These are phyloP conservation scores for Paradendryphiella salina DNA, from an alignment of 2,329 filamentous ascomycete genomes.

Conservation along the genomic window DNA sequence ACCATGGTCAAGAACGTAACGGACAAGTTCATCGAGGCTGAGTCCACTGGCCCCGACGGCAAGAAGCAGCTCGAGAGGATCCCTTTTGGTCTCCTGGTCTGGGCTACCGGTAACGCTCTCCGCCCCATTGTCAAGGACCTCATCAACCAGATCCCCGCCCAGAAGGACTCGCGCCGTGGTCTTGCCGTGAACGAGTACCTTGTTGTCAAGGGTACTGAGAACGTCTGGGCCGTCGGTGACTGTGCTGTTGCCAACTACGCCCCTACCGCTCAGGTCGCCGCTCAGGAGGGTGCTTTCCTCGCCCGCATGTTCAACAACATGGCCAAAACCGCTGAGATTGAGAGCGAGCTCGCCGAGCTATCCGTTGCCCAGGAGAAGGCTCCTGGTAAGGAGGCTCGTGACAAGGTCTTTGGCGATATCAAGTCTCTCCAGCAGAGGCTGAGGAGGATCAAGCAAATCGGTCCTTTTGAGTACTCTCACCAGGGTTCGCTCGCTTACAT, in stretches of 20 bases:
- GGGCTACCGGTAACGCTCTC: conserved; percentile 96
- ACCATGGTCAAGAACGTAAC: conserved; percentile 99
- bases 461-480: conserved; percentile 98
- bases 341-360: conserved; percentile 72
- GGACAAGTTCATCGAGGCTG: conserved; percentile 88
- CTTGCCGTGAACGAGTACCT: conserved; percentile 98
- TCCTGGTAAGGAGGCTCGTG: conserved; percentile 65
- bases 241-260: conserved; percentile 97
- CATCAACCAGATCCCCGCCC: conserved; percentile 87
- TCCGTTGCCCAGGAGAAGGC: conserved; percentile 63
- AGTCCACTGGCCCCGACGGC: conserved; percentile 78
- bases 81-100: conserved; percentile 94
- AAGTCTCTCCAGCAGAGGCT: conserved; percentile 84
- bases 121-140: conserved; percentile 88
- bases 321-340: conserved; percentile 87
- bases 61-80: conserved; percentile 79
- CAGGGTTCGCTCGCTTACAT: conserved; percentile 97
- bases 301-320: conserved; percentile 98
- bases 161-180: conserved; percentile 92
- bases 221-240: conserved; percentile 97
- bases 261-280: conserved; percentile 93
- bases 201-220: conserved; percentile 93
- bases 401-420: conserved; percentile 71
- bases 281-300: conserved; percentile 93
- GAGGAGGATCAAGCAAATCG: conserved; percentile 87